phyloP scores from a whole-genome alignment of 768 basidiomycete genomes.

The Tulasnella sp. region DNA sequence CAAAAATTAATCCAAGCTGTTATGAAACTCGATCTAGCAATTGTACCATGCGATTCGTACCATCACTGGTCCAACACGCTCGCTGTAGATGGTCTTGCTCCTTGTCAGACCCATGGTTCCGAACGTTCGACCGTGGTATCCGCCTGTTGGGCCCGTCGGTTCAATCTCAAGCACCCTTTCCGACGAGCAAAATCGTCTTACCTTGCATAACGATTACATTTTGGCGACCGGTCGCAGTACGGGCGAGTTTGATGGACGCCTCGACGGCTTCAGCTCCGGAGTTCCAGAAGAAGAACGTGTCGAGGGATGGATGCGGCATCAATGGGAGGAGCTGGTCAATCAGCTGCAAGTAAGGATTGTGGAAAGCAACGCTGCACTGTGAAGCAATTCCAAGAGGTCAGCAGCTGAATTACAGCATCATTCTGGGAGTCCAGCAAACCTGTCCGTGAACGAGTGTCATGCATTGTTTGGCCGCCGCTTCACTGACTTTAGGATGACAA shows the following conservation, averaged over 20 bases:
- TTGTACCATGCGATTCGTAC: constrained; percentile 29
- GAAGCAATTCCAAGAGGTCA: background rate
- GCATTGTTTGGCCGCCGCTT: constrained; percentile 82
- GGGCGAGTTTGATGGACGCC: constrained; percentile 78
- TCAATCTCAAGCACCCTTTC: background rate
- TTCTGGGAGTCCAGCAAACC: constrained; percentile 24
- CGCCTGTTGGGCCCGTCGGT: constrained; percentile 31
- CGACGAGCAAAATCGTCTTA: constrained; percentile 22
- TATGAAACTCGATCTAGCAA: background rate
- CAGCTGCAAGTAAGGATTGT: constrained; percentile 75
- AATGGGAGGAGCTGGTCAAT: constrained; percentile 74
- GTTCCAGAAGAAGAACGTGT: constrained; percentile 97
- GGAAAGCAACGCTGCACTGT: constrained; percentile 82
- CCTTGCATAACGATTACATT: constrained; percentile 88
- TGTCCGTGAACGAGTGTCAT: constrained; percentile 68
- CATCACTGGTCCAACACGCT: constrained; percentile 73
- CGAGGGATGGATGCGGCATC: constrained; percentile 84
- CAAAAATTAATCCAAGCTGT: constrained; percentile 2
- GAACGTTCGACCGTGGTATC: constrained; percentile 86
- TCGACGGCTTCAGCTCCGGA: constrained; percentile 92
- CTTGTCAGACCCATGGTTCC: constrained; percentile 91
- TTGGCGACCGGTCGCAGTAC: constrained; percentile 63
- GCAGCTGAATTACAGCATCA: background rate
- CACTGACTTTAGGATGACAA: constrained; percentile 76
- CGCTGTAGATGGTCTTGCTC: constrained; percentile 85